Conservation (phyloP, 495 filamentous ascomycete species). For the Echria macrotheca region DNA sequence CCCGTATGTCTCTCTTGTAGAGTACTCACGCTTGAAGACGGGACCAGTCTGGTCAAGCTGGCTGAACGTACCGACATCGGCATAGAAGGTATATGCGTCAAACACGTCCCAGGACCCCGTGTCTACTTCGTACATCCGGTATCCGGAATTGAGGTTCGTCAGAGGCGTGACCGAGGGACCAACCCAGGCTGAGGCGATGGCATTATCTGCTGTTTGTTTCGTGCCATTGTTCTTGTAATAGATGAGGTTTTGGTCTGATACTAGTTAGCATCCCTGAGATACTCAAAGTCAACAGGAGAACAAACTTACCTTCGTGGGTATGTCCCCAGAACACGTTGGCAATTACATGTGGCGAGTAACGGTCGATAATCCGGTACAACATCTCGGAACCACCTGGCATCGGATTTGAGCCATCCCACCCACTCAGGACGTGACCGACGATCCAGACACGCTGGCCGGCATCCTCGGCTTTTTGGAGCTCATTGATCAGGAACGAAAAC, state of each 20-base stretch:
- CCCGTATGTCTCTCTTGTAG: slow-evolving; percentile 49
- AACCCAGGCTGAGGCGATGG: slow-evolving; percentile 44
- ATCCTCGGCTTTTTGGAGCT: slow-evolving; percentile 50
- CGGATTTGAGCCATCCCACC: slow-evolving; percentile 48
- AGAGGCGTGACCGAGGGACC: slow-evolving; percentile 50
- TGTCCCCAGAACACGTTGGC: slow-evolving; percentile 54
- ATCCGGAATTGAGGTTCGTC: slow-evolving; percentile 51
- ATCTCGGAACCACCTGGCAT: slow-evolving; percentile 47
- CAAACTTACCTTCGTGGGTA: slow-evolving; percentile 44
- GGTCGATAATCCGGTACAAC: slow-evolving; percentile 53
- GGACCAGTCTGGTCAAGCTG: slow-evolving; percentile 34
- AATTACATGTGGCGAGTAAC: slow-evolving; percentile 52
- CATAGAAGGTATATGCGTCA: slow-evolving; percentile 49
- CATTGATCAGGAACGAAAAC: slow-evolving; percentile 45
- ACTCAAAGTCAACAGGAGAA: too few species aligned
- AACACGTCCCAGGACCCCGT: slow-evolving; percentile 48
- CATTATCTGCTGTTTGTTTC: slow-evolving; percentile 31
- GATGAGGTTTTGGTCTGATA: slow-evolving; percentile 39
- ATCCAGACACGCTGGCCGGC: slow-evolving; percentile 50
- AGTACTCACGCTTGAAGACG: slow-evolving; percentile 49
- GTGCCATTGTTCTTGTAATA: slow-evolving; percentile 50
- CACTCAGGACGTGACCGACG: slow-evolving; percentile 47
- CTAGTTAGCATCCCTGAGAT: not conserved
- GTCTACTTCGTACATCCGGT: slow-evolving; percentile 52
- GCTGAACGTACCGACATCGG: slow-evolving; percentile 43